Base-by-base conservation (phyloP, 1,284 basidiomycete species). In the Cryptococcus sp. region DNA sequence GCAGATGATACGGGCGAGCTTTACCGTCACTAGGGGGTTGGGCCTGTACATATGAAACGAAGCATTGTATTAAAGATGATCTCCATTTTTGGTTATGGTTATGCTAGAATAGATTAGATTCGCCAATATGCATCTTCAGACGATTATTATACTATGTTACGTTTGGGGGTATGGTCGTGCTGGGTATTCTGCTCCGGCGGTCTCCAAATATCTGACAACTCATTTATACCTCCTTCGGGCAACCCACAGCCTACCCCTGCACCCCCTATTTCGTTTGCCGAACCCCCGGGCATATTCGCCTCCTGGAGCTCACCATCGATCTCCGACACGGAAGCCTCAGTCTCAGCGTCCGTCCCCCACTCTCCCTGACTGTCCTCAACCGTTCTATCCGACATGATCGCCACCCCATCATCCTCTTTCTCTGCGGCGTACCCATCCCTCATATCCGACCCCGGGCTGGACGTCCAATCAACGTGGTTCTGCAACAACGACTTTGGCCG, bases 1-100 rank as follows among this genome's bases (percentile, higher is more conserved):
- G 64, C 64, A 24, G 65, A 63, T 40, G 61, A 63, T 33, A 56
- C 46, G 11, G 61, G 59, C 1, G 64, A 62, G 36, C 45, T 61
- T 12, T 63, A 67, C 48, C 52, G 55, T 43, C 43, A 49, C 16
- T 58, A 46, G 33, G 28, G 49, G 6, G n/a, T 5, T 36, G 3
- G 24, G 33, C 6, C 16, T 47, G n/a, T 46, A 46, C 24, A 23
- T 46, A 46, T 46, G 11, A 18, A 18, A 44, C 23, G n/a, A 12
- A 50, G 21, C 23, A 18, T 44, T 44, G 42, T 33, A 9, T 4
- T 33, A 33, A 4, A 9, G 28, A 33, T 9, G 28, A 5, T 33
- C 28, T 33, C 28, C 4, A 9, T 33, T 33, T 33, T 33, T 33
- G 28, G 28, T 33, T 33, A 9, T 4, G 28, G 28, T 33, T 33